These are phyloP conservation scores for Scalesia atractyloides DNA, from an alignment of 129 eudicot genomes.

Conservation along the genomic window DNA sequence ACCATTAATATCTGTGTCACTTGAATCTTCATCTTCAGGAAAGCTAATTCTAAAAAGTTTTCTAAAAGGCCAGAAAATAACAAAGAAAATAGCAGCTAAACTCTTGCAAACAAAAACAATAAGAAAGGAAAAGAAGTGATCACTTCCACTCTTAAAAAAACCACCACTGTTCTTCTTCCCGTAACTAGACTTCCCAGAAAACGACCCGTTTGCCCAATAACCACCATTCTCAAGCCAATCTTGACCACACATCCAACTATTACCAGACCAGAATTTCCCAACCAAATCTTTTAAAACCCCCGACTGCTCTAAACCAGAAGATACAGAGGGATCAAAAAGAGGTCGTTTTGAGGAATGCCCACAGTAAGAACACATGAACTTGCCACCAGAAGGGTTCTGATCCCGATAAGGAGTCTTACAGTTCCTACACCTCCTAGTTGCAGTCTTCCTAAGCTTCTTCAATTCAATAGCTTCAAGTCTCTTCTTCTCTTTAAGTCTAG, in stretches of 20 bases:
- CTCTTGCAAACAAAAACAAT: conserved; percentile 57
- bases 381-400: conserved; percentile 91
- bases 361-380: conserved; percentile 84
- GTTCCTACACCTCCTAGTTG: conserved; percentile 80
- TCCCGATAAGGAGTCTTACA: conserved; percentile 85
- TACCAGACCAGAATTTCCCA: conserved; percentile 75
- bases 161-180: conserved; percentile 48
- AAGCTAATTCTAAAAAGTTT: conserved; percentile 66
- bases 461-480: conserved; percentile 78
- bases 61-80: conserved; percentile 64
- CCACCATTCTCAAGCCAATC: conserved; percentile 76
- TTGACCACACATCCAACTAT: conserved; percentile 68
- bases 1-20: conserved; percentile 55
- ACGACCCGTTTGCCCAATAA: conserved; percentile 57
- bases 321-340: conserved; percentile 62
- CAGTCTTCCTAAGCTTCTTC: conserved; percentile 81
- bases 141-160: conserved; percentile 42
- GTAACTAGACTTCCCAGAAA: conserved; percentile 49
- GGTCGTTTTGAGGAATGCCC: conserved; percentile 91
- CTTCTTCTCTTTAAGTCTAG: conserved; percentile 80
- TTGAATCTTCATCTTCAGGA: conserved; percentile 52
- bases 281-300: conserved; percentile 66
- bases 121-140: conserved; percentile 51
- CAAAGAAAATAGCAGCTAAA: conserved; percentile 52
- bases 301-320: conserved; percentile 53